phyloP scores from a whole-genome alignment of 2,329 filamentous ascomycete genomes.

The Xylaria sp. region DNA sequence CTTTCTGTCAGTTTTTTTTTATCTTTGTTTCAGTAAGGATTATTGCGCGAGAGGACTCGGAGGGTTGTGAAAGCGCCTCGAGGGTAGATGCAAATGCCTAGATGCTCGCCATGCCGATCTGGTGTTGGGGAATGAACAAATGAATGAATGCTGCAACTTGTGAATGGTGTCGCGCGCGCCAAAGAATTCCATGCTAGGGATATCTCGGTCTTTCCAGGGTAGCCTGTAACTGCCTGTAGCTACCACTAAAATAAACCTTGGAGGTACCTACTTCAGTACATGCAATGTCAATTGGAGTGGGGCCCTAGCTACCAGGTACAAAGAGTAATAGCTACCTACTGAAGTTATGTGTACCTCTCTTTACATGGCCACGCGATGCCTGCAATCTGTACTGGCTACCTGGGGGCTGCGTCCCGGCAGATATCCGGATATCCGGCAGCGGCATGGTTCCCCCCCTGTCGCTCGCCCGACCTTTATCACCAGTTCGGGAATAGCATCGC shows the following conservation, averaged over 20 bases:
- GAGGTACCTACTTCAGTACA: background rate
- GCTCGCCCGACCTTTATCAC: constrained; percentile 17
- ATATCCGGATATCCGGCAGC: constrained; percentile 49
- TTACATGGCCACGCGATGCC: background rate
- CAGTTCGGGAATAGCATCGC: constrained; percentile 42
- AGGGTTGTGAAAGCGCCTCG: background rate
- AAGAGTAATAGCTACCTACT: too few relatives aligned
- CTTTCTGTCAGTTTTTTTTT: background rate
- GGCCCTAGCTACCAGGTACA: background rate
- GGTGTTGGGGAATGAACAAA: constrained; percentile 19
- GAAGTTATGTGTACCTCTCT: background rate
- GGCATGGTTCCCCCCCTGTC: constrained; percentile 5
- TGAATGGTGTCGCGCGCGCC: constrained; percentile 39
- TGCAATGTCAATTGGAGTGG: background rate
- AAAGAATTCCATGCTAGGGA: constrained; percentile 28
- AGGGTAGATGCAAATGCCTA: background rate
- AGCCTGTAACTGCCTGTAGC: background rate
- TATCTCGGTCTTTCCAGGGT: too few relatives aligned
- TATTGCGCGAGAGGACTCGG: constrained; percentile 6
- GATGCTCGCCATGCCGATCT: background rate
- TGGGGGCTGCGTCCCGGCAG: constrained; percentile 42
- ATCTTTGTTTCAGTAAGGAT: background rate
- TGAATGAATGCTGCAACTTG: constrained; percentile 4
- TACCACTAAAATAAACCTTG: background rate
- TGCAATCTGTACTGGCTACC: background rate